phyloP scores from a whole-genome alignment of 768 basidiomycete species.

The Dictyophora rubrovolvata region DNA sequence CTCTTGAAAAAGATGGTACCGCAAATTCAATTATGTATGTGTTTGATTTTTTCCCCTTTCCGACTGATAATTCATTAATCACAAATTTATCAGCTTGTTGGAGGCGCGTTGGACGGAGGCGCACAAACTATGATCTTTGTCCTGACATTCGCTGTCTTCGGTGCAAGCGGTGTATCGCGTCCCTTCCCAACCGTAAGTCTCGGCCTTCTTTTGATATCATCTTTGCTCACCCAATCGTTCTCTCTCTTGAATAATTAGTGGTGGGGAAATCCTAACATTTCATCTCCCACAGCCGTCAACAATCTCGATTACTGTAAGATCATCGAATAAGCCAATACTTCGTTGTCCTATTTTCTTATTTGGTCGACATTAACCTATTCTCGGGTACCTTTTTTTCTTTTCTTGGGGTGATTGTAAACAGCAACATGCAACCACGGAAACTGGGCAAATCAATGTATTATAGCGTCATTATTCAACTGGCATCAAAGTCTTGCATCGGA shows the following conservation, averaged over 20 bases:
- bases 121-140: conserved; percentile 58
- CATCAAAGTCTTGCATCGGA: too few species aligned
- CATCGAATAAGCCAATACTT: not conserved
- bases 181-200: conserved; percentile 34
- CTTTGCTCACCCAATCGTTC: not conserved
- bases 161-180: conserved; percentile 38
- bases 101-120: conserved; percentile 57
- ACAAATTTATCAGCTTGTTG: conserved; percentile 29
- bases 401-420: too few species aligned
- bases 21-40: conserved; percentile 19
- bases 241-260: not conserved
- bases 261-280: conserved; percentile 9
- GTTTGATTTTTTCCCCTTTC: too few species aligned
- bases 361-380: not conserved
- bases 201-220: not conserved
- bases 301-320: conserved; percentile 7
- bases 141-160: conserved; percentile 55
- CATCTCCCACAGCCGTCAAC: conserved; percentile 2
- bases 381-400: too few species aligned
- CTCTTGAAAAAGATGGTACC: conserved; percentile 39
- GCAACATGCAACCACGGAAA: too few species aligned
- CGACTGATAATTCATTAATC: not conserved
- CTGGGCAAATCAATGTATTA: not conserved
- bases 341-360: not conserved
- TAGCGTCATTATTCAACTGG: not conserved